Evolutionary conservation across 2,329 filamentous ascomycete species (phyloP).

Genomic region (Xylariaceae sp.): DNA sequence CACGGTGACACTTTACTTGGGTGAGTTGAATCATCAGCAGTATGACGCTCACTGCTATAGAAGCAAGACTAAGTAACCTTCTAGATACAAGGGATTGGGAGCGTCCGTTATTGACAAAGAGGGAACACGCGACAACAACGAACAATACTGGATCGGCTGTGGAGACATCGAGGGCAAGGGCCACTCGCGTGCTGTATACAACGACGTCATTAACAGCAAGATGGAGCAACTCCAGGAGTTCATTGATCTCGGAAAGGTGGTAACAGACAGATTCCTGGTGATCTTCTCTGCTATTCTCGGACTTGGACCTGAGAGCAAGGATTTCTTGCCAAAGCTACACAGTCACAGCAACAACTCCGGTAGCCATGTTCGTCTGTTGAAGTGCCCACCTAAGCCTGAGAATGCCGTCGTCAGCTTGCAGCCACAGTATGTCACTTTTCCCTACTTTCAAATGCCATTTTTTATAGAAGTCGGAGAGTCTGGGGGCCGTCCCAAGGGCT

Average conservation of each 20-base stretch:
- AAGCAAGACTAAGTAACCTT: neutral
- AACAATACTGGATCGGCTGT: conserved; percentile 28
- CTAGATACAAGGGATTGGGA: conserved; percentile 22
- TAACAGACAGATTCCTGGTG: conserved; percentile 16
- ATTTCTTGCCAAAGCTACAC: conserved; percentile 22
- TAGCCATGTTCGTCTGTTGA: conserved; percentile 24
- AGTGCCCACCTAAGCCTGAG: conserved; percentile 19
- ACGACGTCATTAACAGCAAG: conserved; percentile 23
- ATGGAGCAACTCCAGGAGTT: conserved; percentile 17
- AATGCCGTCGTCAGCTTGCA: conserved; percentile 20
- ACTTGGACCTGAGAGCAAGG: conserved; percentile 15
- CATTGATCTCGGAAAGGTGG: conserved; percentile 23
- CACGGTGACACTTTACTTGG: conserved; percentile 24
- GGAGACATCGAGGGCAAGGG: conserved; percentile 23
- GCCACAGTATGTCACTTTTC: conserved; percentile 17
- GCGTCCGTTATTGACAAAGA: conserved; percentile 25
- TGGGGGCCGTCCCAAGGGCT: too few species aligned
- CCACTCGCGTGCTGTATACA: conserved; percentile 23
- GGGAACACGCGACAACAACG: conserved; percentile 24
- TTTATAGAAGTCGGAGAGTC: too few species aligned
- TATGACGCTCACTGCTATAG: too few species aligned
- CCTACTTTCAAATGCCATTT: too few species aligned
- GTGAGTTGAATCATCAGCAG: conserved; percentile 9
- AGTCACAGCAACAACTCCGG: conserved; percentile 28
- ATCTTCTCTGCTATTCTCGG: conserved; percentile 21